Evolutionary conservation across 768 basidiomycete genomes (phyloP), one percentile per base, ranked within the genome.

Genomic region (Phanerochaete carnosa): DNA sequence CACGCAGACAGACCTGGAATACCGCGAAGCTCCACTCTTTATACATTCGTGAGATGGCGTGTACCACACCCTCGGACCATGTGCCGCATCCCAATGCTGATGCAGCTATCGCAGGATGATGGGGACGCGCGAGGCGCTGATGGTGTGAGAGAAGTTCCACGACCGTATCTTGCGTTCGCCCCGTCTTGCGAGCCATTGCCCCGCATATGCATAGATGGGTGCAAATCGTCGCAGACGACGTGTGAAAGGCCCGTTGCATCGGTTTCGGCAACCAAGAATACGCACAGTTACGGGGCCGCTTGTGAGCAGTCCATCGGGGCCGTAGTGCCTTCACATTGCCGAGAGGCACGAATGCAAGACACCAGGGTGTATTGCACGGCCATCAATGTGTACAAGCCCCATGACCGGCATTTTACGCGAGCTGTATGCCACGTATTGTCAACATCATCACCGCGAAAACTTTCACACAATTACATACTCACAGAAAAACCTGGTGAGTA

Each of bases 41-140:
- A 55, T 55, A 39, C 37, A 39, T 37, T 15, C 33, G 54, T 55
- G 54, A 8, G 54, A 55, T 39, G n/a, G n/a, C 54, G 33, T 55
- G 54, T 55, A 23, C 37, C 35, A 55, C 22, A 43, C 23, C 23
- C 32, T 43, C 15, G 39, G 54, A 26, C 6, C 32, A 39, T 43
- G 35, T 25, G 35, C 7, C 12, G 23, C 23, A 9, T 2, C 6
- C 22, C 12, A 37, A 12, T 19, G n/a, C 23, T 15, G 22, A 37
- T 33, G 33, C 16, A 28, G 54, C 22, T n/a, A 39, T 25, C 35
- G 54, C 54, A 35, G 54, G 54, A 39, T 55, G 35, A 25, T 55
- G 32, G 19, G 35, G 54, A 15, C 5, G 8, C 23, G 6, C 3
- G 35, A 43, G 39, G 54, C 54, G 54, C 54, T 55, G 54, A 29